phyloP scores from a whole-genome alignment of 805 yeast genomes.

The Yarrowia sp. region DNA sequence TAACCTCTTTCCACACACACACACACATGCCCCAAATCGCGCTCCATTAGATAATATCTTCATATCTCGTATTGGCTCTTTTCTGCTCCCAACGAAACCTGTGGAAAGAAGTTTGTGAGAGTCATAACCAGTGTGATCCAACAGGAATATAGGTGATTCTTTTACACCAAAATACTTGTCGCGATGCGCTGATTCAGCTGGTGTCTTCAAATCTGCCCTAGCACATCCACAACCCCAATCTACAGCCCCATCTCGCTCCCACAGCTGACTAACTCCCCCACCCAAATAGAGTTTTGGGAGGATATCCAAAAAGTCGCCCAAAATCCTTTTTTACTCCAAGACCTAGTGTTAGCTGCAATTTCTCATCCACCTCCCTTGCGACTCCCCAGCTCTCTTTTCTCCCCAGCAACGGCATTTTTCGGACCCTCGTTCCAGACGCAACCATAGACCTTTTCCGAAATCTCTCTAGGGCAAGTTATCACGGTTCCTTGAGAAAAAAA shows the following conservation, averaged over 20 bases:
- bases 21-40: not conserved
- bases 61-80: not conserved
- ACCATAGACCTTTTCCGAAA: not conserved
- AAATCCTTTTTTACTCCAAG: conserved; percentile 17
- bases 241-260: not conserved
- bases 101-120: not conserved
- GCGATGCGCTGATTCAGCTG: not conserved
- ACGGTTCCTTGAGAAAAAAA: not conserved
- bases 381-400: not conserved
- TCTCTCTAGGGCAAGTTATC: not conserved
- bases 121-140: not conserved
- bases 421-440: not conserved
- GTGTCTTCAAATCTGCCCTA: not conserved
- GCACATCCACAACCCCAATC: not conserved
- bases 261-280: conserved; percentile 10
- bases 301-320: not conserved
- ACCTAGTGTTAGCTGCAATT: not conserved
- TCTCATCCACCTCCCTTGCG: not conserved
- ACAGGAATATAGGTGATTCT: no score
- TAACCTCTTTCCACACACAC: not conserved
- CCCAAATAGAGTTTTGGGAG: conserved; percentile 14
- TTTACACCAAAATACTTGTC: not conserved
- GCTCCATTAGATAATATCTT: not conserved
- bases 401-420: not conserved
- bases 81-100: conserved; percentile 13